Percentiles rank a stretch among this genome's conserved stretches.
Conservation (phyloP, 768 basidiomycete species). For the Boletales sp. region DNA sequence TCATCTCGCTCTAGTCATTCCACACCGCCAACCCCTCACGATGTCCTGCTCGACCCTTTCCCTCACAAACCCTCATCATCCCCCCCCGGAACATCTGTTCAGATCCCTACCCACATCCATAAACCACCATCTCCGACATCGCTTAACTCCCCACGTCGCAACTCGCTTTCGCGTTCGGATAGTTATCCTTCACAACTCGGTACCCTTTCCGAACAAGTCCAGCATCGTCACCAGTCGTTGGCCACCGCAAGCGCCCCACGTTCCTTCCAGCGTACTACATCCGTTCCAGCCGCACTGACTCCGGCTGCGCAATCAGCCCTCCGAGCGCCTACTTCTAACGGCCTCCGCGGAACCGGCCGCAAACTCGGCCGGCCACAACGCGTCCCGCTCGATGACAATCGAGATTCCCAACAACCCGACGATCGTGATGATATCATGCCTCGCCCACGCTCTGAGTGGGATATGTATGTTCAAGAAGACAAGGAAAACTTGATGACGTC, state of each 20-base stretch:
- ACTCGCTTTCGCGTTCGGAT: slow-evolving; percentile 65
- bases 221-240: slow-evolving; percentile 26
- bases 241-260: slow-evolving; percentile 33
- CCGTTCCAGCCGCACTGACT: slow-evolving; percentile 47
- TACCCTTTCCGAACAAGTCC: slow-evolving; percentile 29
- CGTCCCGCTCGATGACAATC: slow-evolving; percentile 35
- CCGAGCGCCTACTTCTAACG: slow-evolving; percentile 29
- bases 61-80: slow-evolving; percentile 24
- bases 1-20: slow-evolving; percentile 35
- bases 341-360: slow-evolving; percentile 34
- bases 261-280: slow-evolving; percentile 64
- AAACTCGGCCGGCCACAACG: slow-evolving; percentile 34
- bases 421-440: slow-evolving; percentile 33
- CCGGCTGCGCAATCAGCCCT: slow-evolving; percentile 27
- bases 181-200: slow-evolving; percentile 48
- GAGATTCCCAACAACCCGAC: slow-evolving; percentile 28
- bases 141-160: slow-evolving; percentile 40
- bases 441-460: slow-evolving; percentile 30
- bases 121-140: slow-evolving; percentile 34
- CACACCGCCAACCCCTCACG: slow-evolving; percentile 41
- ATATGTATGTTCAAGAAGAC: slow-evolving; percentile 32
- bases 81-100: slow-evolving; percentile 18
- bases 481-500: slow-evolving; percentile 38
- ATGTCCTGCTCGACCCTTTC: slow-evolving; percentile 26
- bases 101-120: slow-evolving; percentile 14